Conservation (phyloP, 169 alveolate species). For the Plasmodium knowlesi region DNA sequence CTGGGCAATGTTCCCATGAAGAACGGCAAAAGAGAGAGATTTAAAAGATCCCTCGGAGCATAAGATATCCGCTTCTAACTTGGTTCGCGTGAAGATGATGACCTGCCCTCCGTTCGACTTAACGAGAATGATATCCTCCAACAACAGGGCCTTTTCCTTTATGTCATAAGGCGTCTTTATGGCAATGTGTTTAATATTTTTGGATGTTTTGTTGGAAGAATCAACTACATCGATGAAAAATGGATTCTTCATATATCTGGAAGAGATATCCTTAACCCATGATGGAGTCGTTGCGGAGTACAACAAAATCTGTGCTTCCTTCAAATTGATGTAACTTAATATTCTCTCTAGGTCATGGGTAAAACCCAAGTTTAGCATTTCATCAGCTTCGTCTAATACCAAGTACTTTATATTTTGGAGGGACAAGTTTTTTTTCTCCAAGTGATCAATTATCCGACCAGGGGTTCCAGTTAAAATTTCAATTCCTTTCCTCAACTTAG, state of each 20-base stretch:
- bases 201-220: conserved; percentile 36
- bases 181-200: conserved; percentile 43
- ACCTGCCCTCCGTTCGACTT: conserved; percentile 83
- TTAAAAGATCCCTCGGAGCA: conserved; percentile 66
- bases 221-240: conserved; percentile 77
- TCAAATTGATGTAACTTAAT: conserved; percentile 77
- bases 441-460: conserved; percentile 97
- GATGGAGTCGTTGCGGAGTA: conserved; percentile 90
- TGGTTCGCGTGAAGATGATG: conserved; percentile 78
- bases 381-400: conserved; percentile 99
- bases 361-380: conserved; percentile 98
- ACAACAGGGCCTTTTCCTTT: conserved; percentile 59
- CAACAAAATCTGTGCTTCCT: conserved; percentile 79
- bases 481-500: conserved; percentile 93
- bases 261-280: conserved; percentile 85
- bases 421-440: conserved; percentile 92
- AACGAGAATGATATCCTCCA: conserved; percentile 71
- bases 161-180: conserved; percentile 67
- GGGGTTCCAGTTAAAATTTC: conserved; percentile 97
- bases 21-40: conserved; percentile 68
- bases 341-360: conserved; percentile 93
- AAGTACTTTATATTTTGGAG: conserved; percentile 82
- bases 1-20: conserved; percentile 79
- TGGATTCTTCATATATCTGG: conserved; percentile 79
- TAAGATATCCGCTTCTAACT: conserved; percentile 73